These are phyloP conservation scores for Lachnellula subtilissima DNA, from an alignment of 2,329 filamentous ascomycete genomes.

Conservation along the genomic window DNA sequence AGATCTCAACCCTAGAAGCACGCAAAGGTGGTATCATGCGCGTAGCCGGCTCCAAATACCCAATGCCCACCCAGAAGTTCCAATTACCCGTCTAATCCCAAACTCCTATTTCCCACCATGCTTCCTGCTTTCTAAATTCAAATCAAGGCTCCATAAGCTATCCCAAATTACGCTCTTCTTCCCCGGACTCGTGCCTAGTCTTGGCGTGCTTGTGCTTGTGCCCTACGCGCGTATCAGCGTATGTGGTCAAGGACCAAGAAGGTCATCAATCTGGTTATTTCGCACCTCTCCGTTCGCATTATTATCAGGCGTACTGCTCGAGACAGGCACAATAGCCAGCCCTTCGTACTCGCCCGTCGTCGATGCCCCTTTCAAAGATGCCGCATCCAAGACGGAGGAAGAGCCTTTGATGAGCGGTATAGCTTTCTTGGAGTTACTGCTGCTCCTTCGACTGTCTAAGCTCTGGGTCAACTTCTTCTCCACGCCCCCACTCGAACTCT, in stretches of 20 bases:
- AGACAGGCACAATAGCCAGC: slow-evolving; percentile 12
- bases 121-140: slow-evolving; percentile 46
- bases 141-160: slow-evolving; percentile 56
- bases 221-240: slow-evolving; percentile 26
- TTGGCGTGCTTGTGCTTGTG: slow-evolving; percentile 10
- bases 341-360: slow-evolving; percentile 22
- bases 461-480: slow-evolving; percentile 79
- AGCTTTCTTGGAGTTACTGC: slow-evolving; percentile 77
- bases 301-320: slow-evolving; percentile 11
- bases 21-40: no score
- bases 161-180: slow-evolving; percentile 58
- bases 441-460: slow-evolving; percentile 85
- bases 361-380: slow-evolving; percentile 20
- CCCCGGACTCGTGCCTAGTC: slow-evolving; percentile 25
- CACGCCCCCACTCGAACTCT: slow-evolving; percentile 48
- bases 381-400: slow-evolving; percentile 21
- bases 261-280: slow-evolving; percentile 24
- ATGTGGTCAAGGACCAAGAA: slow-evolving; percentile 25
- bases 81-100: no score
- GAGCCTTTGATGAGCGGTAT: slow-evolving; percentile 35
- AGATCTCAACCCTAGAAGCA: no score
- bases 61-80: no score
- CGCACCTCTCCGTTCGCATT: slow-evolving; percentile 23
- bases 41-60: no score
- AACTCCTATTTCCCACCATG: slow-evolving; percentile 10